phyloP scores from a whole-genome alignment of 1,284 basidiomycete genomes.

The Cutaneotrichosporon sp. region DNA sequence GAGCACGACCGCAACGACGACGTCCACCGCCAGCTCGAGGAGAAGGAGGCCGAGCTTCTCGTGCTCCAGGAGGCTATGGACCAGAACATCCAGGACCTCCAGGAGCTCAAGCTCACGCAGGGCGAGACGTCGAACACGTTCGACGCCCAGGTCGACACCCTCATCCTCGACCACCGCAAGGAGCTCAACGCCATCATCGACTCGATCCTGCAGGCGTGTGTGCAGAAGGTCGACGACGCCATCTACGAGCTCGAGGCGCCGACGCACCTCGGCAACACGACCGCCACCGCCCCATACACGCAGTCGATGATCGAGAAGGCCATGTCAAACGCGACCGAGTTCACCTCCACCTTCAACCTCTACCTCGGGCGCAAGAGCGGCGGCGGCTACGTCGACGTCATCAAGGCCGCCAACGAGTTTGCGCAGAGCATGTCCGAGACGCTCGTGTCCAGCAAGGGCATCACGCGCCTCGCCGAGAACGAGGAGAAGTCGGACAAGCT shows the following conservation, averaged over 20 bases:
- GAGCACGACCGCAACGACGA: slow-evolving; percentile 74
- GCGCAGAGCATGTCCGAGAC: slow-evolving; percentile 92
- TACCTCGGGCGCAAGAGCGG: slow-evolving; percentile 86
- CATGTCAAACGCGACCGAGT: slow-evolving; percentile 89
- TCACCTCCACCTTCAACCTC: slow-evolving; percentile 91
- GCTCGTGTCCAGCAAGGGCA: slow-evolving; percentile 89
- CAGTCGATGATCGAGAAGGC: slow-evolving; percentile 99
- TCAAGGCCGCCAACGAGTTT: slow-evolving; percentile 95
- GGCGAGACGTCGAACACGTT: slow-evolving; percentile 84
- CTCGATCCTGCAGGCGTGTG: slow-evolving; percentile 94
- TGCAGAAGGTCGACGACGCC: slow-evolving; percentile 94
- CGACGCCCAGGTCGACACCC: slow-evolving; percentile 92
- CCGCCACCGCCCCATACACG: slow-evolving; percentile 96
- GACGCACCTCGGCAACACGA: slow-evolving; percentile 87
- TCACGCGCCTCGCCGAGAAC: slow-evolving; percentile 85
- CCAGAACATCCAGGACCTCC: slow-evolving; percentile 84
- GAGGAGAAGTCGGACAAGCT: slow-evolving; percentile 93
- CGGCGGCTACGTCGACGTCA: slow-evolving; percentile 90
- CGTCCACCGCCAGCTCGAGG: slow-evolving; percentile 78
- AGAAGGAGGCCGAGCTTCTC: slow-evolving; percentile 95
- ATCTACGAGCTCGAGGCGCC: slow-evolving; percentile 98
- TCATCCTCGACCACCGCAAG: slow-evolving; percentile 96
- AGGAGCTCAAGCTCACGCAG: slow-evolving; percentile 81
- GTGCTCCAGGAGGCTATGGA: slow-evolving; percentile 98
- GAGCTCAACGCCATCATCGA: slow-evolving; percentile 99